A percentile compares a stretch with the other conserved stretches of the same genome.
Conservation (phyloP, 306 rosid species). For the Corylus americana region DNA sequence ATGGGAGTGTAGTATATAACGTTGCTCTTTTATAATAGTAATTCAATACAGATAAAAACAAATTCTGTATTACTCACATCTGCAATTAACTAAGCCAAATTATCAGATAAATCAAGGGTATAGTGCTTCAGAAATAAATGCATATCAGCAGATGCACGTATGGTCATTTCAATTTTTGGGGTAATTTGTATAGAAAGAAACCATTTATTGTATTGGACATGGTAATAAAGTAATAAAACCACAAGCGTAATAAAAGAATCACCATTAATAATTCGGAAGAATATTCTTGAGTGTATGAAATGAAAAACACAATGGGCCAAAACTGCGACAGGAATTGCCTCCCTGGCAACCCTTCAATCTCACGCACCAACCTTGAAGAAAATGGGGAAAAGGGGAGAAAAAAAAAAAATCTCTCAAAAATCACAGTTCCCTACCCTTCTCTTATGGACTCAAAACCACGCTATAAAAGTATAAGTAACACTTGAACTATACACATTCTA, state of each 20-base stretch:
- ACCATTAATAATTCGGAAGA: conserved; percentile 22
- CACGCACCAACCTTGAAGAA: conserved; percentile 39
- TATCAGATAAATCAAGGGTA: background rate
- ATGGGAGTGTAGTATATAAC: no score
- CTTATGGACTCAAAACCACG: conserved; percentile 46
- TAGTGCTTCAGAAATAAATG: no score
- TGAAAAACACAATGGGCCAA: conserved; percentile 26
- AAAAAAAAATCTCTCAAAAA: conserved; percentile 23
- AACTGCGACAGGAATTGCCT: conserved; percentile 39
- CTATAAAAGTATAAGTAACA: conserved; percentile 35
- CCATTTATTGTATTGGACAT: conserved; percentile 11
- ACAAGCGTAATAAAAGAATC: conserved; percentile 31
- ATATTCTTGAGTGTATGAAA: conserved; percentile 12
- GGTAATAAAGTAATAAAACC: conserved; percentile 12
- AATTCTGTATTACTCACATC: background rate
- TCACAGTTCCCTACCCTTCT: conserved; percentile 40
- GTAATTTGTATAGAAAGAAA: background rate
- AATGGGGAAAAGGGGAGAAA: conserved; percentile 7
- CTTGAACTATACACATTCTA: conserved; percentile 70
- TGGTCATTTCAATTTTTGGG: no score
- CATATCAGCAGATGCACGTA: no score
- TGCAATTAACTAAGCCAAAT: background rate
- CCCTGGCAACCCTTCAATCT: conserved; percentile 58
- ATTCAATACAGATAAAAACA: background rate
- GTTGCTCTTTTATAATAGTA: no score